Evolutionary conservation across 2,329 filamentous ascomycete species (phyloP).

Genomic region (Fusarium temperatum): DNA sequence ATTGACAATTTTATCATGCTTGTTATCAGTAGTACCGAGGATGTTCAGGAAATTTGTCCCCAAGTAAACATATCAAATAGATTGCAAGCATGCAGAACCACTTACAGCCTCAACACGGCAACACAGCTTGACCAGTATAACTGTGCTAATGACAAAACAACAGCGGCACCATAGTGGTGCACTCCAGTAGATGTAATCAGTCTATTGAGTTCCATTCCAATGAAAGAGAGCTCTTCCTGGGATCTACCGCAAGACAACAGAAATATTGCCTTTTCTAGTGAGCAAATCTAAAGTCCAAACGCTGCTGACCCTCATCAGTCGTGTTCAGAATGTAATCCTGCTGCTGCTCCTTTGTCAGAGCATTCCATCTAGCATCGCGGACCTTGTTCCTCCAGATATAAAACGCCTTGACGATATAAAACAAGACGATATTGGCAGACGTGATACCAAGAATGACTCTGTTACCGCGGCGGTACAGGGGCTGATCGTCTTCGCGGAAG

Average conservation of each 20-base stretch:
- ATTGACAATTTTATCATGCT: not conserved
- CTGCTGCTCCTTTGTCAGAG: constrained; percentile 56
- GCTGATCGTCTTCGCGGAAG: constrained; percentile 61
- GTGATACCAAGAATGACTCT: constrained; percentile 58
- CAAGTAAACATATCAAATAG: not conserved
- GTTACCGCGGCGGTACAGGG: constrained; percentile 61
- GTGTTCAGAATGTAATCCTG: constrained; percentile 59
- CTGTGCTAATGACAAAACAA: not conserved
- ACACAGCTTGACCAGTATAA: not conserved
- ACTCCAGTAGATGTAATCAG: not conserved
- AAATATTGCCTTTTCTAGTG: constrained; percentile 45
- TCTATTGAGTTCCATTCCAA: not conserved
- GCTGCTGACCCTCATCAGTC: constrained; percentile 62
- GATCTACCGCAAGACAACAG: not conserved
- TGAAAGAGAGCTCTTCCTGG: not conserved
- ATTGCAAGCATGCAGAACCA: not conserved
- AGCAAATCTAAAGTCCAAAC: constrained; percentile 63
- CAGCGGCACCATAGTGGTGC: not conserved
- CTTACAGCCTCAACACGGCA: not conserved
- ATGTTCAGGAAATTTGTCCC: rapidly evolving
- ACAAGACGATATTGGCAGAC: constrained; percentile 57
- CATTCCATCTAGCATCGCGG: constrained; percentile 54
- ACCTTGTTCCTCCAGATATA: constrained; percentile 59
- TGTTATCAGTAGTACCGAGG: not conserved
- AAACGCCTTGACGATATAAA: constrained; percentile 56